Conservation (phyloP, 2,329 filamentous ascomycete genomes). For the Claviceps monticola region DNA sequence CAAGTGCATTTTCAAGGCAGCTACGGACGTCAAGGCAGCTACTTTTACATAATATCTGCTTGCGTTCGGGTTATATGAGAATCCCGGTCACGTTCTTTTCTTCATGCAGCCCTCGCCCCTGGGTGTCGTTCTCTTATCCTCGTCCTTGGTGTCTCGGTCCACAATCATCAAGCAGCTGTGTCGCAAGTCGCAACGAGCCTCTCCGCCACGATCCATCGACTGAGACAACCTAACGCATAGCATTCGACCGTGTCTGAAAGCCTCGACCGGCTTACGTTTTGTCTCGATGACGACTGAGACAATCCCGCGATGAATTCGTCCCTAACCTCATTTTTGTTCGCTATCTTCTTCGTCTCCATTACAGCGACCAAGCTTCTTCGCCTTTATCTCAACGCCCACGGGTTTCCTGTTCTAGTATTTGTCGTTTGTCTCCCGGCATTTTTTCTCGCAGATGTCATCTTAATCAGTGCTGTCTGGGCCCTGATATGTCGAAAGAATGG, state of each 20-base stretch:
- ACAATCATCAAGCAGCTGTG: neutral
- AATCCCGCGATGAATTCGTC: constrained; percentile 6
- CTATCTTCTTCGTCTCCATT: constrained; percentile 16
- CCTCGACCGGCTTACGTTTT: neutral
- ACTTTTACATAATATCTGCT: neutral
- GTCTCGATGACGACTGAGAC: constrained; percentile 3
- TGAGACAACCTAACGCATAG: too few species aligned
- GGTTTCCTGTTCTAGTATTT: constrained; percentile 14
- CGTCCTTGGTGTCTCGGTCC: neutral
- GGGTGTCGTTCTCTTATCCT: neutral
- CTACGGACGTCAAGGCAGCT: neutral
- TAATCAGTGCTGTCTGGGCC: constrained; percentile 13
- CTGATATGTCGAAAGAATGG: constrained; percentile 14
- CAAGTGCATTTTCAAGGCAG: neutral
- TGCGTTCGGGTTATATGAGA: neutral
- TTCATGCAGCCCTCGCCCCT: neutral
- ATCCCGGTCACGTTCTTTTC: neutral
- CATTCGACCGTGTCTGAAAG: neutral
- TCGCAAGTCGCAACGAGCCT: neutral
- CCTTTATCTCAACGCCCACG: constrained; percentile 14
- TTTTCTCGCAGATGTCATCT: constrained; percentile 15
- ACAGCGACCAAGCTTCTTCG: constrained; percentile 16
- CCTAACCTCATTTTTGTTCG: constrained; percentile 16
- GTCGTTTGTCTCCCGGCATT: constrained; percentile 20
- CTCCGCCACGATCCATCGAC: neutral